Evolutionary conservation across 352 stramenopile genomes (phyloP).

Genomic region (Phytophthora pisi): DNA sequence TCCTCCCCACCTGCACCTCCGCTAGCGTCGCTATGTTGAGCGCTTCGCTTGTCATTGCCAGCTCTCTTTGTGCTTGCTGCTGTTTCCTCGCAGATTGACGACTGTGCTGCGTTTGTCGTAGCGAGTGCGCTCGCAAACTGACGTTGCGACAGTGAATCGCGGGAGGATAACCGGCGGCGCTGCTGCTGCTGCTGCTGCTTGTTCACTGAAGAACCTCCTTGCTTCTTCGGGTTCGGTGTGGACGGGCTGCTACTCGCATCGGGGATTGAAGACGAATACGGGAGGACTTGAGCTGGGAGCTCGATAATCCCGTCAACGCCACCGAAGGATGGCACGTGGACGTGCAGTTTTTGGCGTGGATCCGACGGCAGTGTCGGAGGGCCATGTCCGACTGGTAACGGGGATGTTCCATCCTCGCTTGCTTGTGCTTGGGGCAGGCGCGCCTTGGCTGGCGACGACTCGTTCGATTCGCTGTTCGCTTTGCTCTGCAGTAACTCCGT

Average conservation of each 20-base stretch:
- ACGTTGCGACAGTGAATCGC: slow-evolving; percentile 49
- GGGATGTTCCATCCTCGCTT: neutral
- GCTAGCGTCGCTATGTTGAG: neutral
- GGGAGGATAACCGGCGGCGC: slow-evolving; percentile 38
- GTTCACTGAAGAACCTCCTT: slow-evolving; percentile 20
- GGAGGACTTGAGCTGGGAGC: slow-evolving; percentile 37
- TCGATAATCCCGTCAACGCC: slow-evolving; percentile 63
- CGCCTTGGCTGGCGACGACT: slow-evolving; percentile 21
- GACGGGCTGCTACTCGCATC: slow-evolving; percentile 2
- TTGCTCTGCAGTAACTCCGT: slow-evolving; percentile 62
- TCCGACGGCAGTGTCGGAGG: slow-evolving; percentile 59
- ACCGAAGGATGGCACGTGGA: slow-evolving; percentile 63
- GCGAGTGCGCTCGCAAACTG: slow-evolving; percentile 35
- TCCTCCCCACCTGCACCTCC: slow-evolving; percentile 14
- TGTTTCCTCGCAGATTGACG: slow-evolving; percentile 4
- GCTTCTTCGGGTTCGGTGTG: slow-evolving; percentile 17
- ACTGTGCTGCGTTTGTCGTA: slow-evolving; percentile 31
- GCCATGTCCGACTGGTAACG: slow-evolving; percentile 48
- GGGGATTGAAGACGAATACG: neutral
- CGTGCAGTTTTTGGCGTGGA: slow-evolving; percentile 55
- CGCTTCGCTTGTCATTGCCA: slow-evolving; percentile 21
- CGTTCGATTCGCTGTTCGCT: slow-evolving; percentile 10
- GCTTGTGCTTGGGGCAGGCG: slow-evolving; percentile 10
- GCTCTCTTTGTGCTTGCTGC: slow-evolving; percentile 5
- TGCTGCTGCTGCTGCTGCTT: slow-evolving; percentile 40